Base-by-base conservation (phyloP, 345 rosid species). In the Salix koriyanagi region DNA sequence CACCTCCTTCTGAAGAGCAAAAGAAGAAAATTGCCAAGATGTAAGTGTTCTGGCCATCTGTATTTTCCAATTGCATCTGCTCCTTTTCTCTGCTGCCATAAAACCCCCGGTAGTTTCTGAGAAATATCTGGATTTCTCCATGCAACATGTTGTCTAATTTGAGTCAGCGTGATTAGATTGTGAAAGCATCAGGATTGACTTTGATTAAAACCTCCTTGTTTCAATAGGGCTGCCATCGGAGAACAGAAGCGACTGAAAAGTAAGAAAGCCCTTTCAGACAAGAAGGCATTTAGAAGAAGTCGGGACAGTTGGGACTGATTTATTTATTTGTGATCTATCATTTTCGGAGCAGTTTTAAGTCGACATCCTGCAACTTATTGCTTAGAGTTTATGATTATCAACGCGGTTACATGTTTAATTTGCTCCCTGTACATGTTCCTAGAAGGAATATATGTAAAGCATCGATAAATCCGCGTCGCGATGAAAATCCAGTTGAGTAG, bases 1-100 rank as follows among this genome's bases (percentile, higher is more conserved):
- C 98, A 1, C 97, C 98, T 71, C 99, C 99, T 70, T 89, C 98
- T 39, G 97, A 96, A 86, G 99, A 96, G 84, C 94, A 96, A 83
- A 96, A 94, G 89, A 96, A 96, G 85, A 93, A 90, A 81, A 93
- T 91, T 42, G 91, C 90, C 16, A 91, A 90, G 83, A 69, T 94
- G 97, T 91, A 77, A 84, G 92, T 70, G 61, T 61, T 77, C 14
- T 71, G 15, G 28, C 39, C 46, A 67, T 58, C 6, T 39, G 21
- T 69, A 26, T 65, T 34, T 34, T 48, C 13, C 19, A 66, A 25
- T 39, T 65, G 42, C 18, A 75, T 67, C 62, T 64, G 48, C 7
- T 30, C 30, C 39, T 70, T 73, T 73, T 69, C 70, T 25, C 65
- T 36, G 28, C 44, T 36, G n/a, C 46, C 68, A 70, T 44, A 67